phyloP scores from a whole-genome alignment of 768 basidiomycete genomes.

The Hemileccinum rubropunctum region DNA sequence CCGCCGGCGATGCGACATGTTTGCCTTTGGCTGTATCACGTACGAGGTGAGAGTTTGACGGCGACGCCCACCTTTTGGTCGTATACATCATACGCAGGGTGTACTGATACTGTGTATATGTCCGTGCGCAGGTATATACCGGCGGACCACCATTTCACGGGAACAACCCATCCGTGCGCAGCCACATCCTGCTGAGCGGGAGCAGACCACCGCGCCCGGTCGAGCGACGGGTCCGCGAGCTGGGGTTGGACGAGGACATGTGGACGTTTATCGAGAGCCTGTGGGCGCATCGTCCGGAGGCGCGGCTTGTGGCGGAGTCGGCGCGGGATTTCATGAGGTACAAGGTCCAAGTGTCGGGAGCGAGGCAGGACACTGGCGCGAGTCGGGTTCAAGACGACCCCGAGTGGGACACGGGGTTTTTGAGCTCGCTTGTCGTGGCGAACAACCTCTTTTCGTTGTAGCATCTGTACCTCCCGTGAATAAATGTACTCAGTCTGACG shows the following conservation, averaged over 20 bases:
- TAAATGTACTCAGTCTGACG: too few relatives aligned
- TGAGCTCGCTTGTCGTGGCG: constrained; percentile 10
- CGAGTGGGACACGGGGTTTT: constrained; percentile 26
- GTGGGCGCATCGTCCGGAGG: constrained; percentile 27
- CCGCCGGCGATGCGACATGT: constrained; percentile 33
- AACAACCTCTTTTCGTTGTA: constrained; percentile 16
- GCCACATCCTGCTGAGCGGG: constrained; percentile 13
- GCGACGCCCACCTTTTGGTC: too few relatives aligned
- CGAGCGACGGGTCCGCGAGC: neutral
- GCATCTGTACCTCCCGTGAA: too few relatives aligned
- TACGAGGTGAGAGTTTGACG: constrained; percentile 29
- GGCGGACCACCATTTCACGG: constrained; percentile 25
- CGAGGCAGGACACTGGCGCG: too few relatives aligned
- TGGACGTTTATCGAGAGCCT: constrained; percentile 31
- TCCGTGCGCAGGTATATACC: constrained; percentile 25
- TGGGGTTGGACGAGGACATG: constrained; percentile 30
- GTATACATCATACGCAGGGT: too few relatives aligned
- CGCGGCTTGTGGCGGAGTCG: constrained; percentile 25
- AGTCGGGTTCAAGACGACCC: constrained; percentile 10
- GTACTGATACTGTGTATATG: neutral
- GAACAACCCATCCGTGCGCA: constrained; percentile 16
- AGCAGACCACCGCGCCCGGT: constrained; percentile 19
- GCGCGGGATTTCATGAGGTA: constrained; percentile 19
- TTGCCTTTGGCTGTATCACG: constrained; percentile 33
- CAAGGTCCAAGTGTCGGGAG: constrained; percentile 7